A percentile compares a stretch with the other conserved stretches of the same genome.
phyloP scores from a whole-genome alignment of 2,329 filamentous ascomycete genomes.

The Monilinia laxa region DNA sequence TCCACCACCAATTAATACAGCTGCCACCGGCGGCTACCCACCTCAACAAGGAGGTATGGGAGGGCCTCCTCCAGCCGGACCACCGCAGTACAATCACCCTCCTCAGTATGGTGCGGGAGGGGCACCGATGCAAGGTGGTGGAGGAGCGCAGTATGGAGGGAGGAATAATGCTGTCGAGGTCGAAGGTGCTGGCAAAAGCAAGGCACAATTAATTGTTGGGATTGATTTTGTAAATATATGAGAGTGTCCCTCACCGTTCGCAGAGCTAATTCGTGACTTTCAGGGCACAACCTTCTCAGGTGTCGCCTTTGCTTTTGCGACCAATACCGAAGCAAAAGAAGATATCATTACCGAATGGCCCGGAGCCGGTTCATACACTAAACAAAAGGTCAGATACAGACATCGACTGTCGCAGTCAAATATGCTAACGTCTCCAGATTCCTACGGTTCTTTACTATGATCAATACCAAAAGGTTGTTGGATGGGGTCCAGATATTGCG shows the following conservation, averaged over 20 bases:
- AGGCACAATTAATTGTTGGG: constrained; percentile 95
- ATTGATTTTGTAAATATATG: constrained; percentile 84
- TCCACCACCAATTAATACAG: constrained; percentile 66
- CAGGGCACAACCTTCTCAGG: constrained; percentile 97
- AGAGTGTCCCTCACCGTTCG: constrained; percentile 31
- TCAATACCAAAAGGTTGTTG: constrained; percentile 99
- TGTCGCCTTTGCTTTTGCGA: constrained; percentile 89
- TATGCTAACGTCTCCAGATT: constrained; percentile 59
- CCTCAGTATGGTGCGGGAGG: constrained; percentile 38
- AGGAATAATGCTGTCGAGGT: constrained; percentile 64
- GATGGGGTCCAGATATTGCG: constrained; percentile 97
- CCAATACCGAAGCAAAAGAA: constrained; percentile 95
- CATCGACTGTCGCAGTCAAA: constrained; percentile 1
- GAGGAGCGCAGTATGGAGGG: constrained; percentile 38
- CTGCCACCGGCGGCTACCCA: constrained; percentile 59
- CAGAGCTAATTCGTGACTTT: constrained; percentile 23
- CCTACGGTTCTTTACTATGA: constrained; percentile 99
- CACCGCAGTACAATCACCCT: constrained; percentile 39
- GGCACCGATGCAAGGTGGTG: constrained; percentile 30
- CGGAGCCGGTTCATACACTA: constrained; percentile 93
- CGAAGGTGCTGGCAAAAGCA: constrained; percentile 83
- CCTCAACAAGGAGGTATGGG: constrained; percentile 48
- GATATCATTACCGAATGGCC: constrained; percentile 99
- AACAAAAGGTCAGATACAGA: constrained; percentile 76
- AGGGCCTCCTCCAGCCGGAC: constrained; percentile 36